Evolutionary conservation across 1,284 basidiomycete genomes (phyloP).

Genomic region (Meira nashicola): DNA sequence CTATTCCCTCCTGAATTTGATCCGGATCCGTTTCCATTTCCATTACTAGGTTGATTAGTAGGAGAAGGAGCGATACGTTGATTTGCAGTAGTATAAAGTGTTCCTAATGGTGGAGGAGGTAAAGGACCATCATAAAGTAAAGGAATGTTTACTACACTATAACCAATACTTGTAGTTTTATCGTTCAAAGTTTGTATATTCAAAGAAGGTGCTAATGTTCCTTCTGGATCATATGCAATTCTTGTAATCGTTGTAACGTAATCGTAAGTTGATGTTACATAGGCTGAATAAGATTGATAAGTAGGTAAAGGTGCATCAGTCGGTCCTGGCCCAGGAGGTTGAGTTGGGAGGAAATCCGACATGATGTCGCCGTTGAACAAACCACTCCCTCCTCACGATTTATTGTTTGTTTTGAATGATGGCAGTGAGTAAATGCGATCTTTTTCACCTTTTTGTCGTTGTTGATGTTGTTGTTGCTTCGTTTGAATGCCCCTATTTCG

Average conservation of each 20-base stretch:
- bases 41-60: not conserved
- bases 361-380: not conserved
- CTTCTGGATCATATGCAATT: slow-evolving; percentile 35
- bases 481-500: too few species aligned
- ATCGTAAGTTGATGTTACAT: slow-evolving; percentile 17
- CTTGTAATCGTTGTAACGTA: slow-evolving; percentile 25
- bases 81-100: slow-evolving; percentile 29
- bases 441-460: too few species aligned
- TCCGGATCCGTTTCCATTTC: not conserved
- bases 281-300: slow-evolving; percentile 38
- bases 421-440: too few species aligned
- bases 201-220: slow-evolving; percentile 25
- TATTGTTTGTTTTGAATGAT: too few species aligned
- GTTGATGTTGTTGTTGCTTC: too few species aligned
- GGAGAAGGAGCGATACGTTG: not conserved
- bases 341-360: slow-evolving; percentile 21
- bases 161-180: slow-evolving; percentile 23
- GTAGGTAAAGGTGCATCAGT: slow-evolving; percentile 39
- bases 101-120: slow-evolving; percentile 33
- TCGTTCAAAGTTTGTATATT: slow-evolving; percentile 21
- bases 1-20: not conserved
- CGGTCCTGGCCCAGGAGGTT: slow-evolving; percentile 35
- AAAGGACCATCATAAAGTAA: slow-evolving; percentile 39
- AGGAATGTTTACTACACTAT: slow-evolving; percentile 33
- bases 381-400: too few species aligned